These are phyloP conservation scores for Fraxinus albicans DNA, from an alignment of 305 asterid genomes.

Conservation along the genomic window DNA sequence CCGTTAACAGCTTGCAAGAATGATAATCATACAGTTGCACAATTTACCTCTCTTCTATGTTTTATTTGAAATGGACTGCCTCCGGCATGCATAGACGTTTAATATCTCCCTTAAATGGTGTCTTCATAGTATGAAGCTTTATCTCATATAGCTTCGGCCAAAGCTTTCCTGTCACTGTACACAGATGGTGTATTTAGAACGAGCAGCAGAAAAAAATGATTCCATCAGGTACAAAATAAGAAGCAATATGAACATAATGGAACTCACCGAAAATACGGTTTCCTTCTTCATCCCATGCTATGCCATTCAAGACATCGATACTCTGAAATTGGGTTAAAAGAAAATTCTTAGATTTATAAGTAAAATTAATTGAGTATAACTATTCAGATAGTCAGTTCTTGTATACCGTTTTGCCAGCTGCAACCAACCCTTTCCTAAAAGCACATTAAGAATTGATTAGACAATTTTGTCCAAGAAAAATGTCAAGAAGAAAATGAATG, in stretches of 20 bases:
- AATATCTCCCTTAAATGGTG: constrained; percentile 42
- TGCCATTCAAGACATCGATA: constrained; percentile 67
- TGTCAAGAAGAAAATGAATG: not conserved
- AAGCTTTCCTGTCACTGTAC: constrained; percentile 72
- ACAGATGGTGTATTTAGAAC: not conserved
- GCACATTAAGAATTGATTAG: constrained; percentile 9
- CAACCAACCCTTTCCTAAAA: constrained; percentile 47
- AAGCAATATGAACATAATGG: not conserved
- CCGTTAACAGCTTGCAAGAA: not conserved
- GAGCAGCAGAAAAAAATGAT: not conserved
- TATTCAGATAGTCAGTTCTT: not conserved
- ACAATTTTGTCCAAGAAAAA: constrained; percentile 8
- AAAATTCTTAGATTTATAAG: not conserved
- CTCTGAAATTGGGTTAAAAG: constrained; percentile 32
- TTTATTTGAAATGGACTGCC: constrained; percentile 28
- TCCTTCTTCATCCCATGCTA: constrained; percentile 59
- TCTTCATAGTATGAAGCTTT: constrained; percentile 41
- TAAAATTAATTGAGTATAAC: not conserved
- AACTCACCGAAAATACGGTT: constrained; percentile 56
- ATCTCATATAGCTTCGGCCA: constrained; percentile 77
- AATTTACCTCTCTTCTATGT: constrained; percentile 6
- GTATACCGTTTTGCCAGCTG: constrained; percentile 52
- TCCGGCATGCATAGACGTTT: constrained; percentile 45
- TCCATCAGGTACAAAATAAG: not conserved
- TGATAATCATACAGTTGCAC: not conserved